Base-by-base conservation (phyloP, 2,329 filamentous ascomycete species). In the Sordariomycetes sp. region DNA sequence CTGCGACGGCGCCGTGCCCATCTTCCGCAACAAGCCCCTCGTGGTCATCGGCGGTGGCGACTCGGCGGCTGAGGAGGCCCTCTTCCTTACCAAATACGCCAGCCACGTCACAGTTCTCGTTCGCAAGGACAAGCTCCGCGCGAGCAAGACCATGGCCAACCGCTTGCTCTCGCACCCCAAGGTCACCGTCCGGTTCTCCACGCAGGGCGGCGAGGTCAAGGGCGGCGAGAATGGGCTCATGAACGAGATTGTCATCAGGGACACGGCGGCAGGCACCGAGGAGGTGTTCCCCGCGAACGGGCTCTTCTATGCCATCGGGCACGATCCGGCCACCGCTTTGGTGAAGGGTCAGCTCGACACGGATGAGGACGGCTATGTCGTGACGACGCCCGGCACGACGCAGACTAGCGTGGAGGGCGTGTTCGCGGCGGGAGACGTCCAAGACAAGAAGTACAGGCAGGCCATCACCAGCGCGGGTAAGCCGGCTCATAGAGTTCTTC, bases 401-500 rank as follows among this genome's bases (percentile, higher is more conserved):
- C 80, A 88, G 68, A 99, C 94, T 54, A 96, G 85, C 73, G 74
- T 97, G 6, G 84, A 90, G 69, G 94, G 94, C 71, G 90, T 99
- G 22, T 99, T 97, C 70, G 94, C 94, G 43, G 94, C 93, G 11
- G 94, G 94, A 63, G 94, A 99, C 70, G 95, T 99, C 11, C 94
- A 99, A 78, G 95, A 99, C 72, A 99, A 97, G 86, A 85, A 87
- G 70, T 99, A 99, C 74, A 85, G 94, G 71, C 94, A 99, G 78
- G 94, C 94, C 53, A 95, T 99, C 64, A 99, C 94, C 63, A 97
- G 92, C 76, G 94, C 94, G 66, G 93, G 90, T 91, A 78, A 70
- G 86, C 82, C 8, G 12, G 32, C 20, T 35, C 20, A 50, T 50
- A 43, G 40, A 20, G 20, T 14, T 50, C 20, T 10, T 22, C 46